phyloP scores from a whole-genome alignment of 1,284 basidiomycete species.

The Ceratobasidium sp. region DNA sequence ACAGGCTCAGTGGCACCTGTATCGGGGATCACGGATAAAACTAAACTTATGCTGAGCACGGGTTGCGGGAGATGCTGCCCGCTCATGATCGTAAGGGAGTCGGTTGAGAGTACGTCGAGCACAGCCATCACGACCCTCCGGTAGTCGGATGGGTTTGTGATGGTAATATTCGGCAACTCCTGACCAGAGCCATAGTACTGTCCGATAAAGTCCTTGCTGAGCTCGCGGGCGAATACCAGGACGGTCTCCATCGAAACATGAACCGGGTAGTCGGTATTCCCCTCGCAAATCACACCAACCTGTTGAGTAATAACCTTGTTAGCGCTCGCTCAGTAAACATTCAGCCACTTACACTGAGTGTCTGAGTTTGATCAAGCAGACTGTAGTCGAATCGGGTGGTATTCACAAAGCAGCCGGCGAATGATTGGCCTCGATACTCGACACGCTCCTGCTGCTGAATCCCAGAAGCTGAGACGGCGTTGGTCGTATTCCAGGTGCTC shows the following conservation, averaged over 20 bases:
- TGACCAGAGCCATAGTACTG: conserved; percentile 25
- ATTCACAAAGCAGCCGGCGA: conserved; percentile 18
- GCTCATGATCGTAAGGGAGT: no score
- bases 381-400: conserved; percentile 30
- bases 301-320: not conserved
- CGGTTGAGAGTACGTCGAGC: no score
- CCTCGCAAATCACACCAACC: conserved; percentile 26
- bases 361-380: conserved; percentile 2
- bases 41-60: not conserved
- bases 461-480: not conserved
- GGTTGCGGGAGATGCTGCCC: not conserved
- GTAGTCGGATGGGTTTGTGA: no score
- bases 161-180: not conserved
- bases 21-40: not conserved
- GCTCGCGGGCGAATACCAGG: not conserved
- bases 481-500: conserved; percentile 6
- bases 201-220: conserved; percentile 31
- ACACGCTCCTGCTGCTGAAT: conserved; percentile 6
- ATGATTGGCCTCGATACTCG: no score
- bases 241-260: conserved; percentile 16
- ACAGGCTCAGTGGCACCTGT: not conserved
- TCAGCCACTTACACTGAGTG: conserved; percentile 9
- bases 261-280: not conserved
- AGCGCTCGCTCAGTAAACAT: not conserved
- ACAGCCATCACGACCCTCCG: no score